Evolutionary conservation across 495 filamentous ascomycete genomes (phyloP).

Genomic region (Corynascus novoguineensis): DNA sequence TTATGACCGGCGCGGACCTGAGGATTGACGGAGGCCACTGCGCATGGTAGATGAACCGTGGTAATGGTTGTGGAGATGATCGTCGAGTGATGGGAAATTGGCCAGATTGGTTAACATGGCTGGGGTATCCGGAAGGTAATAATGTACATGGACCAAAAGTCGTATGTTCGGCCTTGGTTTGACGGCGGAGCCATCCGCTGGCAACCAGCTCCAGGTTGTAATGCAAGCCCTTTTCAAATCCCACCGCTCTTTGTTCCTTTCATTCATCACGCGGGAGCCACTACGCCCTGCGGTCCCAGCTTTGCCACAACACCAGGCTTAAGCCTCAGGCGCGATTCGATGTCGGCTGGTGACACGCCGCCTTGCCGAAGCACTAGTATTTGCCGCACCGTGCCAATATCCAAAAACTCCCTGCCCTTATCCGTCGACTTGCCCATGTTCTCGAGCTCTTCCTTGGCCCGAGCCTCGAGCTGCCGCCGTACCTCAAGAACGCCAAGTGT

Average conservation of each 20-base stretch:
- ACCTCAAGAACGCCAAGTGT: conserved; percentile 41
- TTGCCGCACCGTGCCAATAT: conserved; percentile 35
- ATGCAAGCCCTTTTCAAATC: conserved; percentile 4
- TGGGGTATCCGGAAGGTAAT: conserved; percentile 7
- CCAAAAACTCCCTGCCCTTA: conserved; percentile 36
- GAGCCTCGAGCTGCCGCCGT: conserved; percentile 32
- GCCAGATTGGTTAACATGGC: background rate
- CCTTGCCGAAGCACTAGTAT: conserved; percentile 32
- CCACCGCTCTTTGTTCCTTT: background rate
- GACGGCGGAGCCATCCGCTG: background rate
- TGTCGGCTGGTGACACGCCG: conserved; percentile 26
- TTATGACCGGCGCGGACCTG: conserved; percentile 79
- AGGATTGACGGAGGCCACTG: conserved; percentile 78
- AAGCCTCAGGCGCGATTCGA: conserved; percentile 36
- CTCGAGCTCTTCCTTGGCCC: conserved; percentile 36
- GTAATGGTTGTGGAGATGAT: too few relatives aligned
- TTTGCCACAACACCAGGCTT: conserved; percentile 37
- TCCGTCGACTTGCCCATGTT: conserved; percentile 22
- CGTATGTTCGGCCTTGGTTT: background rate
- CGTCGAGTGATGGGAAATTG: background rate
- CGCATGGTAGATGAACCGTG: conserved; percentile 53
- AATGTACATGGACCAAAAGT: conserved; percentile 4
- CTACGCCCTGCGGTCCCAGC: conserved; percentile 32
- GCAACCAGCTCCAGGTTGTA: conserved; percentile 1
- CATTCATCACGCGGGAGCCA: conserved; percentile 15